Base-by-base conservation (phyloP, 352 stramenopile species). In the Thraustotheca clavata region DNA sequence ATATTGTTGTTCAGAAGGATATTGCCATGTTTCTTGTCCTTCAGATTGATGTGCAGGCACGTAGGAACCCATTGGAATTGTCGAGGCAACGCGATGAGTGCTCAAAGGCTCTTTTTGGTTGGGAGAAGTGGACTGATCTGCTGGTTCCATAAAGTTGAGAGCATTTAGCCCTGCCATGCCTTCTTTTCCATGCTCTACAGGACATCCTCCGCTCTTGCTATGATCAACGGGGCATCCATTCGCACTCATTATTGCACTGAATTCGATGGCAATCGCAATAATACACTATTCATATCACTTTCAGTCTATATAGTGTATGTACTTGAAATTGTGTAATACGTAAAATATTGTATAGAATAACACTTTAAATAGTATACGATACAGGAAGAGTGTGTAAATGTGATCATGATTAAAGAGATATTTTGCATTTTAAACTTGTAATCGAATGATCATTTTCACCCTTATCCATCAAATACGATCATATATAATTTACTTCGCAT, bases 1-100 rank as follows among this genome's bases (percentile, higher is more conserved):
- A n/a, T 98, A 98, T 83, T 98, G 96, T 62, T 98, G 94, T 73
- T 98, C 95, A 29, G 82, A 97, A 33, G 96, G 96, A 71, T 99
- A 99, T 62, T 98, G 87, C 96, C 96, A 99, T 35, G 87, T 79
- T 14, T 77, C 70, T n/a, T 75, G 59, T 4, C 60, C 67, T 34
- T 69, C 73, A 3, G 47, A 73, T 59, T 94, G 84, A 59, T 94
- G 84, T 36, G 62, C 61, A 0, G 84, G 80, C 41, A 82, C 89
- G 31, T 81, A 83, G 49, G 95, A 79, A 68, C 86, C 75, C 76
- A 98, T 99, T 0, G 96, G 96, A 67, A 99, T 99, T 38, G 76
- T 97, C 26, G 83, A 97, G 35, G 85, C 72, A 3, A 91, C 90
- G 46, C 97, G 92, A 18, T 91, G 71, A 9, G 81, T 96, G 7